Evolutionary conservation across 371 early-diverging fungal species (phyloP).

Genomic region (Parasitella parasitica): DNA sequence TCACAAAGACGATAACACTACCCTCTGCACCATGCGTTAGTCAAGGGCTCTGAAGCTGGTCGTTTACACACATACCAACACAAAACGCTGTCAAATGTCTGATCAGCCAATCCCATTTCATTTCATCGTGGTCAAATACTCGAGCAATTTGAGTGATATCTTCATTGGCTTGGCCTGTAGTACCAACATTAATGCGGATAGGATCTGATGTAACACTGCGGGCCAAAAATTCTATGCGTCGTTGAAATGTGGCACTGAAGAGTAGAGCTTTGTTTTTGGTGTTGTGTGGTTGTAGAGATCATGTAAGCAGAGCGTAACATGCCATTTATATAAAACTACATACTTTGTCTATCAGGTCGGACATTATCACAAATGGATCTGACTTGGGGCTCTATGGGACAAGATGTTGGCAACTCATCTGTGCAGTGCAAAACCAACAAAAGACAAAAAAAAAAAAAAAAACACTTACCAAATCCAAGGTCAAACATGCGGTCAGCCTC

Average conservation of each 20-base stretch:
- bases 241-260: conserved; percentile 99
- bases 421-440: background rate
- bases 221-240: conserved; percentile 91
- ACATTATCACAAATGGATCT: conserved; percentile 92
- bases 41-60: background rate
- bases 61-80: conserved; percentile 37
- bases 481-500: conserved; percentile 97
- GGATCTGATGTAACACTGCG: conserved; percentile 89
- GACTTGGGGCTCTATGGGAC: conserved; percentile 82
- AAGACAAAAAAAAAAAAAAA: background rate
- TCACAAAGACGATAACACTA: conserved; percentile 68
- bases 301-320: conserved; percentile 5
- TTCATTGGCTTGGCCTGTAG: conserved; percentile 70
- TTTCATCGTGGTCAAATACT: conserved; percentile 61
- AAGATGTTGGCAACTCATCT: background rate
- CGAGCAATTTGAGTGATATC: conserved; percentile 77
- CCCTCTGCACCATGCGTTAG: conserved; percentile 48
- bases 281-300: background rate
- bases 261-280: conserved; percentile 70
- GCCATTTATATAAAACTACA: conserved; percentile 8
- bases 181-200: conserved; percentile 82
- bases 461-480: conserved; percentile 87
- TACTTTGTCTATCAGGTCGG: conserved; percentile 76
- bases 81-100: conserved; percentile 51
- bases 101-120: conserved; percentile 71